These are phyloP conservation scores for Vicia villosa DNA, from an alignment of 306 rosid species.

Conservation along the genomic window DNA sequence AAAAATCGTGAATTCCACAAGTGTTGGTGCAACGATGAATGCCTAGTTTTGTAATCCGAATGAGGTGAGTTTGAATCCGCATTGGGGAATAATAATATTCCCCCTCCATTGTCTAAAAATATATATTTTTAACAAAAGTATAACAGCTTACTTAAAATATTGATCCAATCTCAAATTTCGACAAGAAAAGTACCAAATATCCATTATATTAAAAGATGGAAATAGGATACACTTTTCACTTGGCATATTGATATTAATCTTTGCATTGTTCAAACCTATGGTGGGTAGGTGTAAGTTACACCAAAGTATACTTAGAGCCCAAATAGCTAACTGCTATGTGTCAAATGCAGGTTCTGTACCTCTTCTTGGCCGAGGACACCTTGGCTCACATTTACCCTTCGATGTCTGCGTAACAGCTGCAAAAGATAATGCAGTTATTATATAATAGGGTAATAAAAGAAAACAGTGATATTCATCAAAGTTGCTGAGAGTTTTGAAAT, in stretches of 20 bases:
- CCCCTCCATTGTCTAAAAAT: not conserved
- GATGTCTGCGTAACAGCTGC: slow-evolving; percentile 87
- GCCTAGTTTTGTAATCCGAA: not conserved
- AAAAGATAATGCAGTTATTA: slow-evolving; percentile 37
- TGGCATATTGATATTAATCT: slow-evolving; percentile 30
- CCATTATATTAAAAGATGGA: slow-evolving; percentile 22
- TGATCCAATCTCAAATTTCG: slow-evolving; percentile 29
- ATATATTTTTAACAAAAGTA: not conserved
- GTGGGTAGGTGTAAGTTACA: not conserved
- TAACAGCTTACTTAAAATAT: not conserved
- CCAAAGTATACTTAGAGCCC: not conserved
- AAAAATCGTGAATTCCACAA: not conserved
- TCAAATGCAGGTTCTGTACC: slow-evolving; percentile 53
- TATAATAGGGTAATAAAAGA: slow-evolving; percentile 17
- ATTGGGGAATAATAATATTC: not conserved
- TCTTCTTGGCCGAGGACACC: slow-evolving; percentile 87
- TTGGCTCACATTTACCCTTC: slow-evolving; percentile 65
- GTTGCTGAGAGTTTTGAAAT: slow-evolving; percentile 20
- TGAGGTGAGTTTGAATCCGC: not conserved
- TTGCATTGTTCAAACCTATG: slow-evolving; percentile 10
- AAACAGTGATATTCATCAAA: slow-evolving; percentile 17
- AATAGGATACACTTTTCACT: slow-evolving; percentile 23
- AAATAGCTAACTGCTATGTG: slow-evolving; percentile 1
- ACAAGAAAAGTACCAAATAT: slow-evolving; percentile 18
- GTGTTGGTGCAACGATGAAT: not conserved